phyloP scores from a whole-genome alignment of 2,329 filamentous ascomycete species.

The Xylariales sp. region DNA sequence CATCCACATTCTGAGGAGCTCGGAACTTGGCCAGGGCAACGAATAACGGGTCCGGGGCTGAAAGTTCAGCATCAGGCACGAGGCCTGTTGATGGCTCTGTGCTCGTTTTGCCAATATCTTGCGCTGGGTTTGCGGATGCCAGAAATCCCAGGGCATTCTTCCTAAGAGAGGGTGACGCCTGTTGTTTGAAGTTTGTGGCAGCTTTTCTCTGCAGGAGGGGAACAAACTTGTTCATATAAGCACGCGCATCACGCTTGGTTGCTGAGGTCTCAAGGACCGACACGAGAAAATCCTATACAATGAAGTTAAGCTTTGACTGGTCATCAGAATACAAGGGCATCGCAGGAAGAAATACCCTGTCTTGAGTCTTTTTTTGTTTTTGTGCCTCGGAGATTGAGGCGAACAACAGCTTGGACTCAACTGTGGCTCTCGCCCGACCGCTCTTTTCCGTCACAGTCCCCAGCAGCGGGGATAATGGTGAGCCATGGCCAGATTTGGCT shows the following conservation, averaged over 20 bases:
- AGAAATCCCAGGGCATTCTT: slow-evolving; percentile 11
- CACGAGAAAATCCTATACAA: slow-evolving; percentile 72
- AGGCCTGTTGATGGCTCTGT: slow-evolving; percentile 7
- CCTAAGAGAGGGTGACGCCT: slow-evolving; percentile 17
- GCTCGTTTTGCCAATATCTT: slow-evolving; percentile 4
- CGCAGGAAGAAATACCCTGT: slow-evolving; percentile 33
- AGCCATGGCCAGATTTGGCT: slow-evolving; percentile 14
- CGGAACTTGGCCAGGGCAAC: slow-evolving; percentile 84
- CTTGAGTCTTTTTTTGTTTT: slow-evolving; percentile 41
- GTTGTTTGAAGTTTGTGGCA: slow-evolving; percentile 26
- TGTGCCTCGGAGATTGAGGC: slow-evolving; percentile 38
- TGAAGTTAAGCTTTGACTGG: slow-evolving; percentile 6
- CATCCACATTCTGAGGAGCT: slow-evolving; percentile 65
- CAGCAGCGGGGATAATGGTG: slow-evolving; percentile 15
- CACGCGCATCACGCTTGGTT: slow-evolving; percentile 87
- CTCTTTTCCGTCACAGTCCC: slow-evolving; percentile 17
- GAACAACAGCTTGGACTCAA: slow-evolving; percentile 26
- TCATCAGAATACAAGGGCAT: no score
- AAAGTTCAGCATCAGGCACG: slow-evolving; percentile 38
- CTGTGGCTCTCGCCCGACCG: slow-evolving; percentile 15
- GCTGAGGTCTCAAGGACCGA: slow-evolving; percentile 84
- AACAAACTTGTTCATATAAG: slow-evolving; percentile 83
- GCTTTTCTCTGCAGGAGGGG: slow-evolving; percentile 26
- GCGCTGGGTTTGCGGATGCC: slow-evolving; percentile 1
- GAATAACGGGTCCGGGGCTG: slow-evolving; percentile 44